Evolutionary conservation across 768 basidiomycete genomes (phyloP), one percentile per base, ranked within the genome.

Genomic region (Mycena belliarum): DNA sequence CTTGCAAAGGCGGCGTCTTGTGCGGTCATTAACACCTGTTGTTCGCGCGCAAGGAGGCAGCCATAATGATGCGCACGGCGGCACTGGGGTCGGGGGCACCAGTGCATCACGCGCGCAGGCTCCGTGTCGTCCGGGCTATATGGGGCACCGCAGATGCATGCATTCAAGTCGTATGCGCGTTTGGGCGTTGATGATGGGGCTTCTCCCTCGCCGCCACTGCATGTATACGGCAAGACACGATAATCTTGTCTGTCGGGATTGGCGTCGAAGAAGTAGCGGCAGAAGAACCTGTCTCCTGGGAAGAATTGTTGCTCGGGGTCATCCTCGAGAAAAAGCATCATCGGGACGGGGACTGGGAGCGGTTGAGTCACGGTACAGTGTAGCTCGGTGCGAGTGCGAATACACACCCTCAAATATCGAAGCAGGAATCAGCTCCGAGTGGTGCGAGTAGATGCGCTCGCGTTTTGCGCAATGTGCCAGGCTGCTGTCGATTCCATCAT

Each of bases 381-480:
- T n/a, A 24, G 29, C 14, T 40, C 3, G 10, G 4, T 7, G 18
- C 29, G 9, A 26, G 6, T 14, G 45, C 24, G 8, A 28, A 35
- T 14, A 35, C 33, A 4, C 14, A 60, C 59, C 23, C 7, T 49
- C 21, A 42, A 60, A 50, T 2, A 32, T 38, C 7, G 45, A 24
- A 12, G 49, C 29, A 2, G 59, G 54, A 15, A 60, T 47, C 1
- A 55, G 23, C 14, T 60, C 59, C 2, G 48, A 46, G 32, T 60
- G 59, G 37, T 60, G 59, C 2, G 59, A 60, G 26, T 55, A 60
- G 21, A 60, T 35, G 21, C 52, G 52, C 40, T 60, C 59, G 9
- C 29, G 20, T 23, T 26, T 45, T 12, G 48, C 41, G 25, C 53
- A 55, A 6, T 38, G 42, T 4, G 53, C 44, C 3, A 42, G 5